Evolutionary conservation across 2,329 filamentous ascomycete genomes (phyloP).

Genomic region (Kalmusia sp.): DNA sequence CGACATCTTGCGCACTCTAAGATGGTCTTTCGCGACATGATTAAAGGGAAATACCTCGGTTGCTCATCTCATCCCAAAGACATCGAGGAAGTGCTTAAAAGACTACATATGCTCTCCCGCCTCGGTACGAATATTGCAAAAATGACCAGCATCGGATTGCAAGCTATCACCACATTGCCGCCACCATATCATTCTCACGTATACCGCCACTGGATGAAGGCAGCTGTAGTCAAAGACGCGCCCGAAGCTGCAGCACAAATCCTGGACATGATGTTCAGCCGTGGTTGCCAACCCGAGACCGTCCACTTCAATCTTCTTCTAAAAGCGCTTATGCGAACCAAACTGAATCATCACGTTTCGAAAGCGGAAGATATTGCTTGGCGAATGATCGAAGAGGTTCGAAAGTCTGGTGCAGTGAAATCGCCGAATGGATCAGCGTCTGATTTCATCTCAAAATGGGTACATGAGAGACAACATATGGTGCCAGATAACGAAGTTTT

Average conservation of each 20-base stretch:
- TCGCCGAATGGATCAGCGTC: background rate
- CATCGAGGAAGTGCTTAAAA: conserved; percentile 28
- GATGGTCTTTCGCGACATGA: conserved; percentile 87
- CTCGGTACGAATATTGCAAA: conserved; percentile 36
- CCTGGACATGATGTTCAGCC: conserved; percentile 75
- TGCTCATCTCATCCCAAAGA: conserved; percentile 47
- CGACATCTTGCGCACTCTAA: conserved; percentile 72
- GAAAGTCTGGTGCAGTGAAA: conserved; percentile 7
- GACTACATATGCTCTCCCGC: conserved; percentile 35
- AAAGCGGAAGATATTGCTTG: conserved; percentile 46
- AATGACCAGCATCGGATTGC: conserved; percentile 37
- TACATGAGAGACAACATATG: background rate
- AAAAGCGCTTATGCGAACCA: conserved; percentile 73
- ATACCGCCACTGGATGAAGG: conserved; percentile 87
- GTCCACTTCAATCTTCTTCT: conserved; percentile 85
- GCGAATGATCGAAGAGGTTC: conserved; percentile 41
- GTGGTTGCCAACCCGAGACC: conserved; percentile 71
- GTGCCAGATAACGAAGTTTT: background rate
- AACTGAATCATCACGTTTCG: conserved; percentile 22
- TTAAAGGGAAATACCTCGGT: conserved; percentile 61
- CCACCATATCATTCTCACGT: conserved; percentile 74
- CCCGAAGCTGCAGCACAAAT: conserved; percentile 73
- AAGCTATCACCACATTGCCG: conserved; percentile 61
- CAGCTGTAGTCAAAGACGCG: conserved; percentile 71
- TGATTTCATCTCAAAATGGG: conserved; percentile 9